phyloP scores from a whole-genome alignment of 495 filamentous ascomycete species.

The Xylaria longipes region DNA sequence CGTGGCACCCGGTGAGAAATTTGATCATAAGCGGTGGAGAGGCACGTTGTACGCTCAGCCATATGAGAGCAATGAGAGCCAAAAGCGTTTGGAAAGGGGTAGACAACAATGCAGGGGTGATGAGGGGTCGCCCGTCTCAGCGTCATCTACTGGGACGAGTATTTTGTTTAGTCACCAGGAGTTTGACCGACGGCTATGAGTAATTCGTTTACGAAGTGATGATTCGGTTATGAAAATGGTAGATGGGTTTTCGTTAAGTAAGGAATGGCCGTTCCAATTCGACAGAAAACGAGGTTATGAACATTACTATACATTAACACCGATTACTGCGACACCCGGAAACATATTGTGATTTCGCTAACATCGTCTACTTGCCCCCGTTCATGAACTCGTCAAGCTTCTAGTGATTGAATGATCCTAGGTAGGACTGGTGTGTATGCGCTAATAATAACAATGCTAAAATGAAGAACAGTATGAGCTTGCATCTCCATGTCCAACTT shows the following conservation, averaged over 20 bases:
- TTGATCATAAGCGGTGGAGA: slow-evolving; percentile 18
- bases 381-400: neutral
- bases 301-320: neutral
- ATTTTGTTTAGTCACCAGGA: slow-evolving; percentile 3
- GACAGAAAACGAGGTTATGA: neutral
- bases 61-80: neutral
- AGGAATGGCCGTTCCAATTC: neutral
- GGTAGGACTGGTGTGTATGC: neutral
- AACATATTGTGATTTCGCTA: neutral
- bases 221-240: neutral
- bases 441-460: neutral
- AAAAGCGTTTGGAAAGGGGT: neutral
- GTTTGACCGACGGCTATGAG: neutral
- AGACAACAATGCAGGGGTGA: neutral
- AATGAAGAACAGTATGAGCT: neutral
- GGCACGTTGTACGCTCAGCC: slow-evolving; percentile 5
- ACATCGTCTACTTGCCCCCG: neutral
- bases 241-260: neutral
- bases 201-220: neutral
- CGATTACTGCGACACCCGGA: neutral
- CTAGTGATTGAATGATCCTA: neutral
- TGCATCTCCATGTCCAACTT: neutral
- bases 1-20: slow-evolving; percentile 9
- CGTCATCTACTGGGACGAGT: slow-evolving; percentile 17
- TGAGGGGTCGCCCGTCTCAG: neutral